Evolutionary conservation across 2,329 filamentous ascomycete genomes (phyloP).

Genomic region (Xylariaceae sp.): DNA sequence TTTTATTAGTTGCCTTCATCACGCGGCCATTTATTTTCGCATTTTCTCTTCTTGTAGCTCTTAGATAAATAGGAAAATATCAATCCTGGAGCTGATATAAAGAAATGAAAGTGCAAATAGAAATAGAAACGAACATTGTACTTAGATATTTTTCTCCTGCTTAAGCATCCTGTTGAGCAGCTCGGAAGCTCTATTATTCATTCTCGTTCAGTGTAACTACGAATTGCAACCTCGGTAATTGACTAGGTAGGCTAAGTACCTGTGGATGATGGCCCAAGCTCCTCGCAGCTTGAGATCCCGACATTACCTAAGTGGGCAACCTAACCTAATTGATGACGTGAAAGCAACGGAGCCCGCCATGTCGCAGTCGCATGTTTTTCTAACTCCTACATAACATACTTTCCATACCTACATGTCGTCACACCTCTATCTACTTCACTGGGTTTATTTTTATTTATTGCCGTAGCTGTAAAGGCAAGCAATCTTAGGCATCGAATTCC

Average conservation of each 20-base stretch:
- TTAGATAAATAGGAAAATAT: too few species aligned
- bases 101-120: too few species aligned
- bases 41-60: too few species aligned
- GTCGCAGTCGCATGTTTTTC: not conserved
- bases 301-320: too few species aligned
- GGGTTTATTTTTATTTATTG: too few species aligned
- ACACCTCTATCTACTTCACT: too few species aligned
- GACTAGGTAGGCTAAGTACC: too few species aligned
- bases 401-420: not conserved
- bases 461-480: not conserved
- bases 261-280: not conserved
- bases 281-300: not conserved
- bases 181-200: not conserved
- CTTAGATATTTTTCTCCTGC: not conserved
- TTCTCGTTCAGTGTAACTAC: not conserved
- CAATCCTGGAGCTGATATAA: too few species aligned
- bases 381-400: not conserved
- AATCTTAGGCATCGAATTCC: not conserved
- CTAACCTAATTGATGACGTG: not conserved
- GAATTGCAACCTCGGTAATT: not conserved
- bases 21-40: too few species aligned
- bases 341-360: not conserved
- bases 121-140: too few species aligned
- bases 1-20: too few species aligned
- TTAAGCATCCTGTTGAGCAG: not conserved